Conservation (phyloP, 169 alveolate species). For the Plasmodium malariae region DNA sequence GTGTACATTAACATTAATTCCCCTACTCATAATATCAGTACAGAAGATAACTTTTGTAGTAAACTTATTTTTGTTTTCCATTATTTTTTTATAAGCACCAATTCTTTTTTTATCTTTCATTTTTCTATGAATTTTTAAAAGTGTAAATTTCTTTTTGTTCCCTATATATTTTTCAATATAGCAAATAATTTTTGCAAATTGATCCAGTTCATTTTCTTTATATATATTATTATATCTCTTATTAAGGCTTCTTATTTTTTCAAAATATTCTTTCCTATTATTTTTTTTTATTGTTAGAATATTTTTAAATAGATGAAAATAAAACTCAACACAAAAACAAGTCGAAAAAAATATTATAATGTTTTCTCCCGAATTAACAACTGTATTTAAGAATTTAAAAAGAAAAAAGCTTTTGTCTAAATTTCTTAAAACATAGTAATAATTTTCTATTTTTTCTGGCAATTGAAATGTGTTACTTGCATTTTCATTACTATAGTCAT, state of each 20-base stretch:
- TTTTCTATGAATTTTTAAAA: slow-evolving; percentile 71
- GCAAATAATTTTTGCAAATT: slow-evolving; percentile 35
- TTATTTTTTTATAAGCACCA: slow-evolving; percentile 44
- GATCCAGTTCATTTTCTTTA: slow-evolving; percentile 4
- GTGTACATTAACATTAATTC: slow-evolving; percentile 52
- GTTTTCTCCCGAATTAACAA: slow-evolving; percentile 29
- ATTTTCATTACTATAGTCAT: neutral
- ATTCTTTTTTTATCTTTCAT: slow-evolving; percentile 74
- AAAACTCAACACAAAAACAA: slow-evolving; percentile 57
- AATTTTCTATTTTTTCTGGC: slow-evolving; percentile 44
- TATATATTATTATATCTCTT: slow-evolving; percentile 5
- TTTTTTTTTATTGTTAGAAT: slow-evolving; percentile 14
- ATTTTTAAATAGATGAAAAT: slow-evolving; percentile 46
- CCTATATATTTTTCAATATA: slow-evolving; percentile 60
- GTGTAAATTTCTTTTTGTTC: slow-evolving; percentile 28
- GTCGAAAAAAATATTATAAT: slow-evolving; percentile 49
- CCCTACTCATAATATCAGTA: slow-evolving; percentile 72
- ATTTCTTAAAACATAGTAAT: slow-evolving; percentile 48
- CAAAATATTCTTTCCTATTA: neutral
- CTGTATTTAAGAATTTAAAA: slow-evolving; percentile 53
- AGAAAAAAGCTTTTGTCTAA: slow-evolving; percentile 51
- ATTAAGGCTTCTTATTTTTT: slow-evolving; percentile 6
- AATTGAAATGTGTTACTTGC: slow-evolving; percentile 14
- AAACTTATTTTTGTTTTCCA: neutral
- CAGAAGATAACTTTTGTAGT: slow-evolving; percentile 39